Evolutionary conservation across 345 rosid genomes (phyloP).

Genomic region (Hibiscus trionum): DNA sequence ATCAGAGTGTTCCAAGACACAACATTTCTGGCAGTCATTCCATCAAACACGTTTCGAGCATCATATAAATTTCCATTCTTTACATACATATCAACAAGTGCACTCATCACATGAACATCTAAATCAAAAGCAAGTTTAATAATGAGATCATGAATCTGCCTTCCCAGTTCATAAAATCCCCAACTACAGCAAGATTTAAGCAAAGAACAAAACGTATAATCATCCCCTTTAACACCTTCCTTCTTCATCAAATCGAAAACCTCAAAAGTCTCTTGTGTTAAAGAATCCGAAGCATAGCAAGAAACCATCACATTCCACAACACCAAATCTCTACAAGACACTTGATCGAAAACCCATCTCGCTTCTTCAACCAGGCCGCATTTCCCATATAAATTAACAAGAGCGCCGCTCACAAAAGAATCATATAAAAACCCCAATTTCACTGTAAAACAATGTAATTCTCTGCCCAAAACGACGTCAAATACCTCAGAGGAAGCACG

Average conservation of each 20-base stretch:
- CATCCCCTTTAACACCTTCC: slow-evolving; percentile 37
- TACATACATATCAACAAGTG: slow-evolving; percentile 51
- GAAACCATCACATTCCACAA: slow-evolving; percentile 58
- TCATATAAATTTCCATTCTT: slow-evolving; percentile 35
- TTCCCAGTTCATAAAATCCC: slow-evolving; percentile 33
- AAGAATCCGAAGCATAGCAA: slow-evolving; percentile 40
- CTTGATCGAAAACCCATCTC: slow-evolving; percentile 35
- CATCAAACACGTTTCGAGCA: slow-evolving; percentile 43
- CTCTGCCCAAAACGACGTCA: slow-evolving; percentile 34
- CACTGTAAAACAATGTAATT: slow-evolving; percentile 43
- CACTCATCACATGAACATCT: slow-evolving; percentile 51
- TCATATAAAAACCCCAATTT: slow-evolving; percentile 41
- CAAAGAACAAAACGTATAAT: slow-evolving; percentile 53
- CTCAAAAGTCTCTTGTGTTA: slow-evolving; percentile 37
- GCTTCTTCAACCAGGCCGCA: slow-evolving; percentile 43
- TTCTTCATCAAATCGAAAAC: slow-evolving; percentile 37
- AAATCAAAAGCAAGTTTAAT: slow-evolving; percentile 35
- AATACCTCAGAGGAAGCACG: slow-evolving; percentile 36
- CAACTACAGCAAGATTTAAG: slow-evolving; percentile 32
- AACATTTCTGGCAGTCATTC: slow-evolving; percentile 43
- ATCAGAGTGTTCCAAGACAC: slow-evolving; percentile 70
- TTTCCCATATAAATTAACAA: slow-evolving; percentile 65
- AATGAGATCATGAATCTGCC: slow-evolving; percentile 44
- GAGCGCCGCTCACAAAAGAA: slow-evolving; percentile 37
- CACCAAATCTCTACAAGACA: slow-evolving; percentile 40